A percentile compares a stretch with the other conserved stretches of the same genome.
Evolutionary conservation across 306 rosid species (phyloP).

Genomic region (Corylus americana): DNA sequence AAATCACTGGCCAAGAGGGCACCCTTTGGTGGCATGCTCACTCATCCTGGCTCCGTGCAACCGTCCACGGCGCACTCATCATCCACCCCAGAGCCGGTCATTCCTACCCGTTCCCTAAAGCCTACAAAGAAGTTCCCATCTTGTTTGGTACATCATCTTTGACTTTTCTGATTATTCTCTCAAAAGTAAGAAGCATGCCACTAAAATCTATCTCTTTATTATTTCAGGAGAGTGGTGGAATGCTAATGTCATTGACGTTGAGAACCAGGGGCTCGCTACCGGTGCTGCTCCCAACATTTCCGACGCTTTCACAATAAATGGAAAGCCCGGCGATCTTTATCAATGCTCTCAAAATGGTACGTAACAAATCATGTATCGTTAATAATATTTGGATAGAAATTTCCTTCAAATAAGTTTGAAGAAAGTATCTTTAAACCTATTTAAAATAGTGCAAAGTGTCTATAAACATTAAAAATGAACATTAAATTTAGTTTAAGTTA

Average conservation of each 20-base stretch:
- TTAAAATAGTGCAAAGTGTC: too few relatives aligned
- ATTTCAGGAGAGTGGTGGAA: conserved; percentile 84
- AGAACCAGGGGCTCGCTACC: conserved; percentile 14
- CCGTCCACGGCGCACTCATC: conserved; percentile 65
- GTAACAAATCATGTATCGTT: not conserved
- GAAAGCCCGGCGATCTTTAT: conserved; percentile 59
- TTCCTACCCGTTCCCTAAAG: conserved; percentile 44
- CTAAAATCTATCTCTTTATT: too few relatives aligned
- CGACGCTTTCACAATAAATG: conserved; percentile 65
- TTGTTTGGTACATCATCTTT: conserved; percentile 39
- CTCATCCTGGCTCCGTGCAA: conserved; percentile 56
- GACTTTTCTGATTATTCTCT: too few relatives aligned
- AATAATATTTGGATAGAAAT: too few relatives aligned
- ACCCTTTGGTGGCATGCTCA: conserved; percentile 91
- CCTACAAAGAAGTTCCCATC: conserved; percentile 55
- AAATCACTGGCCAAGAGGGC: conserved; percentile 67
- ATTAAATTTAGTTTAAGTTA: too few relatives aligned
- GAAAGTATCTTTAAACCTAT: too few relatives aligned
- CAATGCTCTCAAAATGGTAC: conserved; percentile 52
- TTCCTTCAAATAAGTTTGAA: too few relatives aligned
- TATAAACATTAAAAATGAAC: too few relatives aligned
- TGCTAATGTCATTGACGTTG: conserved; percentile 45
- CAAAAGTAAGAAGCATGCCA: not conserved
- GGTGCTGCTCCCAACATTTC: conserved; percentile 31
- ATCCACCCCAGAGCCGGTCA: conserved; percentile 42